Evolutionary conservation across 1,284 basidiomycete species (phyloP).

Genomic region (Puccinia coronata): DNA sequence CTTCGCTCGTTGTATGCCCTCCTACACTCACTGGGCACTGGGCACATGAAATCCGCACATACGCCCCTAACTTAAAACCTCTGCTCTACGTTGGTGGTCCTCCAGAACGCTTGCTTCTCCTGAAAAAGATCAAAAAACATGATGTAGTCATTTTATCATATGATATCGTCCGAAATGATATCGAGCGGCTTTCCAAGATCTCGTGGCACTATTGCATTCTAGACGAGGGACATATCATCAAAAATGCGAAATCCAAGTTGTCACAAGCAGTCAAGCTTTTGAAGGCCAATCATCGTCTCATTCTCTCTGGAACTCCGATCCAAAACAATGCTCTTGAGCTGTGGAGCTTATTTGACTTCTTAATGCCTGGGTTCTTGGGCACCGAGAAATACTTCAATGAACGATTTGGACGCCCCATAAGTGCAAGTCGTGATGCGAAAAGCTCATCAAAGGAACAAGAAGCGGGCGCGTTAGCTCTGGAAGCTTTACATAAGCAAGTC

Average conservation of each 20-base stretch:
- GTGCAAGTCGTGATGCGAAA: constrained; percentile 93
- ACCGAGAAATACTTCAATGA: constrained; percentile 95
- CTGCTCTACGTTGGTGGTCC: constrained; percentile 87
- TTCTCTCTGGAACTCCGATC: constrained; percentile 95
- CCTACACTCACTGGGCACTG: constrained; percentile 97
- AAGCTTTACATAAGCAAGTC: constrained; percentile 97
- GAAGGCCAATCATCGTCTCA: constrained; percentile 84
- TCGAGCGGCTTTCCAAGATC: constrained; percentile 71
- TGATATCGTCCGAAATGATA: constrained; percentile 95
- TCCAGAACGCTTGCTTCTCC: constrained; percentile 74
- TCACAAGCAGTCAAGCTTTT: constrained; percentile 94
- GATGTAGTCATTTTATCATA: constrained; percentile 96
- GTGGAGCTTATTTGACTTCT: constrained; percentile 98
- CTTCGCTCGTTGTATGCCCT: constrained; percentile 93
- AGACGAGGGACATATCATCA: constrained; percentile 98
- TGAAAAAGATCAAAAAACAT: constrained; percentile 69
- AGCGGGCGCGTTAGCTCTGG: constrained; percentile 86
- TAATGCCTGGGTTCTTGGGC: constrained; percentile 98
- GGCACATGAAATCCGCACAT: constrained; percentile 96
- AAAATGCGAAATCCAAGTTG: constrained; percentile 96
- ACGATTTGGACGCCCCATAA: constrained; percentile 90
- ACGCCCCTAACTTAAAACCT: constrained; percentile 79
- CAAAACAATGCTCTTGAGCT: constrained; percentile 98
- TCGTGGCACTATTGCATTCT: constrained; percentile 96
- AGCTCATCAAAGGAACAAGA: constrained; percentile 81